These are phyloP conservation scores for Aspergillus awamori DNA, from an alignment of 2,329 filamentous ascomycete species.

Conservation along the genomic window DNA sequence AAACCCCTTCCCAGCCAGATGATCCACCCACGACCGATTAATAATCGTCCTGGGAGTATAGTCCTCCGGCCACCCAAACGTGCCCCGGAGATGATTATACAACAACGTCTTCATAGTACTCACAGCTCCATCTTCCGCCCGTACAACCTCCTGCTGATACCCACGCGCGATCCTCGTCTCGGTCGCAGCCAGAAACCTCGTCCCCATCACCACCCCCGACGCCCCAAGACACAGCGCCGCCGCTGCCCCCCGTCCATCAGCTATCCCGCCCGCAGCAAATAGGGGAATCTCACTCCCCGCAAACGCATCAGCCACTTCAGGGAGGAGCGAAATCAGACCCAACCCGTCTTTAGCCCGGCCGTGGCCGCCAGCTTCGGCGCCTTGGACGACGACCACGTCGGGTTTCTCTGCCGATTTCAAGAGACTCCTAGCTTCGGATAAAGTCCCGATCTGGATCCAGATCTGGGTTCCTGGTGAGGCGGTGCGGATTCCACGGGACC, in stretches of 20 bases:
- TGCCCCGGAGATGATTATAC: slow-evolving; percentile 60
- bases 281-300: slow-evolving; percentile 45
- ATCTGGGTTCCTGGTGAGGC: slow-evolving; percentile 51
- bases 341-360: slow-evolving; percentile 53
- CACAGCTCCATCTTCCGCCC: slow-evolving; percentile 55
- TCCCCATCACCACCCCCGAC: slow-evolving; percentile 63
- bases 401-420: slow-evolving; percentile 42
- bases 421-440: slow-evolving; percentile 52
- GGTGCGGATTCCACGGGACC: slow-evolving; percentile 50
- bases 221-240: slow-evolving; percentile 58
- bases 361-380: slow-evolving; percentile 59
- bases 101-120: slow-evolving; percentile 55
- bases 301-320: slow-evolving; percentile 54
- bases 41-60: slow-evolving; percentile 63
- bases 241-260: slow-evolving; percentile 55
- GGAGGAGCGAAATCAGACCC: slow-evolving; percentile 54
- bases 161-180: slow-evolving; percentile 57
- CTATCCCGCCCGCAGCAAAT: slow-evolving; percentile 58
- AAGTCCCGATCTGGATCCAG: slow-evolving; percentile 60
- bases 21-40: slow-evolving; percentile 57
- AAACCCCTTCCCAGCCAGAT: slow-evolving; percentile 46
- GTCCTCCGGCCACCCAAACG: slow-evolving; percentile 60
- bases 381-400: slow-evolving; percentile 59
- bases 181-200: slow-evolving; percentile 60
- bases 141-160: slow-evolving; percentile 56